Conservation (phyloP, 768 basidiomycete species). For the Strobilomyces confusus region DNA sequence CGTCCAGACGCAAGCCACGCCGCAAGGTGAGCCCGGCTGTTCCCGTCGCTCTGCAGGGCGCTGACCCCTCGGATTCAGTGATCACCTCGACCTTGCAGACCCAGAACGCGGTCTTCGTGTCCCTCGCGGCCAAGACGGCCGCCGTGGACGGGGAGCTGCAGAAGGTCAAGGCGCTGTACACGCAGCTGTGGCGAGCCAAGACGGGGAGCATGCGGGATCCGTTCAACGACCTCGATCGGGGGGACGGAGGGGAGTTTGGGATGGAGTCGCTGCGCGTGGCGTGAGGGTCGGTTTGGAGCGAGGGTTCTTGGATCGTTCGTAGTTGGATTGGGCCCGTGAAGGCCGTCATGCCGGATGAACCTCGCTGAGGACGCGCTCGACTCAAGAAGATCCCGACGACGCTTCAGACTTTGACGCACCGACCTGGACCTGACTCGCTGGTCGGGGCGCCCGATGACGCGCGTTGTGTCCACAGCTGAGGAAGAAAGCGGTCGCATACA, state of each 20-base stretch:
- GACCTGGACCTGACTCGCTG: too few relatives aligned
- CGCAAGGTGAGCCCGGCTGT: conserved; percentile 52
- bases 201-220: conserved; percentile 84
- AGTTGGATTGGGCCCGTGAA: too few relatives aligned
- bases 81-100: conserved; percentile 75
- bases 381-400: too few relatives aligned
- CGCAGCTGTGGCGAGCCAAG: conserved; percentile 73
- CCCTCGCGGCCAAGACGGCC: conserved; percentile 74
- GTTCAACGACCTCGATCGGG: conserved; percentile 53
- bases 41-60: too few relatives aligned
- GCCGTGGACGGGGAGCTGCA: conserved; percentile 69
- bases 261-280: conserved; percentile 30
- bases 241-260: conserved; percentile 41
- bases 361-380: too few relatives aligned
- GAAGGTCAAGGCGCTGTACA: conserved; percentile 70
- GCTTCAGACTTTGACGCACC: too few relatives aligned
- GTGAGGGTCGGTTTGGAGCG: too few relatives aligned
- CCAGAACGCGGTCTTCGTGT: conserved; percentile 73
- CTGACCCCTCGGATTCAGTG: conserved; percentile 34
- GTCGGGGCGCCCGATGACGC: too few relatives aligned
- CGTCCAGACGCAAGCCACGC: conserved; percentile 60
- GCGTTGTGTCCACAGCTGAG: too few relatives aligned
- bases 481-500: too few relatives aligned
- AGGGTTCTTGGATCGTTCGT: too few relatives aligned
- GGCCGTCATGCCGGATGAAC: too few relatives aligned